A percentile compares a stretch with the other conserved stretches of the same genome.
These are phyloP conservation scores for Chamaecyparis obtusa DNA, from an alignment of 75 land plant genomes.

Conservation along the genomic window DNA sequence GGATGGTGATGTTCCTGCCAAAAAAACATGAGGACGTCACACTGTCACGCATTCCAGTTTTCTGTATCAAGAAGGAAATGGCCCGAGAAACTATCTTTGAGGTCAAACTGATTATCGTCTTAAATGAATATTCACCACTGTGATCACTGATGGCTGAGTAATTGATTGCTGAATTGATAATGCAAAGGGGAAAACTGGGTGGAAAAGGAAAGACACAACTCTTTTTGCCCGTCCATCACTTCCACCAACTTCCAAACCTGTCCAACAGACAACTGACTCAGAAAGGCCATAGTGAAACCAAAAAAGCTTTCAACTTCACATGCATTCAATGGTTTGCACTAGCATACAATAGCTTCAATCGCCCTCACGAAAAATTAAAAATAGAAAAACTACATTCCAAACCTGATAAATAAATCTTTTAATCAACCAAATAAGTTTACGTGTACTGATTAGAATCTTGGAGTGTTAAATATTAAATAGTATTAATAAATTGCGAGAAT, in stretches of 20 bases:
- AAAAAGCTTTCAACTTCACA: constrained; percentile 2
- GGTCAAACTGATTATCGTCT: constrained; percentile 34
- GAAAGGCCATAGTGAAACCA: not conserved
- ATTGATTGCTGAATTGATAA: constrained; percentile 87
- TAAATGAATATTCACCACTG: constrained; percentile 88
- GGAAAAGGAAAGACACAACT: constrained; percentile 80
- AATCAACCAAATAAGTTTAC: not conserved
- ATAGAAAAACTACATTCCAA: not conserved
- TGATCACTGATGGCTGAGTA: constrained; percentile 77
- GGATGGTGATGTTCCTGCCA: not conserved
- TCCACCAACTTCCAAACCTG: constrained; percentile 69
- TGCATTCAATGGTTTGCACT: not conserved
- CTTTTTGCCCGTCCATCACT: constrained; percentile 54
- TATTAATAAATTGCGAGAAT: not conserved
- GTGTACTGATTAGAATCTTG: not conserved
- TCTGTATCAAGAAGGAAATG: not conserved
- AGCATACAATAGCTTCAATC: not conserved
- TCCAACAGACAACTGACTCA: not conserved
- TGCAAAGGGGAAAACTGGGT: constrained; percentile 78
- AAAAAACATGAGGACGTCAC: not conserved
- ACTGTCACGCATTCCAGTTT: not conserved
- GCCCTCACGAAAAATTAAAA: not conserved
- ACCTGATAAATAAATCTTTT: not conserved
- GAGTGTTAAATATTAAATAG: not conserved
- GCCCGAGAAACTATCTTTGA: not conserved